Base-by-base conservation (phyloP, 2,329 filamentous ascomycete species). In the Colletotrichum abscissum region DNA sequence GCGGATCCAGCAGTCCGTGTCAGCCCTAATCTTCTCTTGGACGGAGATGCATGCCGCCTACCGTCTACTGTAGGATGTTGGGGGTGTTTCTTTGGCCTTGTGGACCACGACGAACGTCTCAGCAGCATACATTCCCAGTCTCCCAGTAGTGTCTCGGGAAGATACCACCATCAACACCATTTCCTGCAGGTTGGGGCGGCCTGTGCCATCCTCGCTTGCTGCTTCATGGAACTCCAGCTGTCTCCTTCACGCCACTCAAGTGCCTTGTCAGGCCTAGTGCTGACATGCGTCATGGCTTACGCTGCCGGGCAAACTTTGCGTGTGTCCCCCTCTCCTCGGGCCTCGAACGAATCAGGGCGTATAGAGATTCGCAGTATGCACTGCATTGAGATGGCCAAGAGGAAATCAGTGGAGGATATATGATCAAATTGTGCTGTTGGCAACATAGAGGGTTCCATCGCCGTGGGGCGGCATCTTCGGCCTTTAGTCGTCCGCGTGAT, bases 11-110 rank as follows among this genome's bases (percentile, higher is more conserved):
- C 16, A 71, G 35, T 16, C 28, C 38, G 62, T 19, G 71, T 73
- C 67, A 71, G 71, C 67, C 67, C 71, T 73, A 73, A 35, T 28
- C 67, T 66, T 26, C 35, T 70, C 62, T 55, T 19, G 67, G 60
- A 58, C 55, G 35, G 30, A n/a, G 60, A 56, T 67, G 67, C 62
- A 71, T 60, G n/a, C 63, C 33, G 33, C 46, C n/a, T 22, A 14
- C 38, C 6, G 62, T 12, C n/a, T 28, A 35, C 33, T 1, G 33
- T 12, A 35, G 9, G 33, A 12, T 35, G 33, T 35, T 12, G 33
- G 9, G 33, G 49, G 26, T 42, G 38, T 42, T 9, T 5, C 42
- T 63, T 24, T 33, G 16, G 60, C 9, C 24, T 30, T 24, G 26
- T 63, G 8, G 19, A 49, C 42, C 19, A 49, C 42, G 42, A 9